Evolutionary conservation across 768 basidiomycete genomes (phyloP).

Genomic region (Termitomyces sp.): DNA sequence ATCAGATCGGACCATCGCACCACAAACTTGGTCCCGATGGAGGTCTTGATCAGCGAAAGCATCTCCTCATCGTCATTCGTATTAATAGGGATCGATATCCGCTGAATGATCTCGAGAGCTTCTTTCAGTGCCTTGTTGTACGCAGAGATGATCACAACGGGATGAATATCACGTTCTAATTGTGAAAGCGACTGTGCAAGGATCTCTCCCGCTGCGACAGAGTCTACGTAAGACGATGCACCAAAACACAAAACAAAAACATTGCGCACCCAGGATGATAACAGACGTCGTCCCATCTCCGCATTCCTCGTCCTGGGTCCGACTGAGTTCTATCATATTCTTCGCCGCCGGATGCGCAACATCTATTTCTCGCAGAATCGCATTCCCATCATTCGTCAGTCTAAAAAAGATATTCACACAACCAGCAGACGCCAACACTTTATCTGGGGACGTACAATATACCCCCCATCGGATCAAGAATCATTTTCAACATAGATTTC

Average conservation of each 20-base stretch:
- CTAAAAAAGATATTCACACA: conserved; percentile 32
- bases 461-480: conserved; percentile 98
- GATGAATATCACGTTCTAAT: conserved; percentile 96
- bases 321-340: conserved; percentile 97
- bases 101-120: conserved; percentile 82
- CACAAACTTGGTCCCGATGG: conserved; percentile 98
- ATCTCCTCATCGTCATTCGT: conserved; percentile 81
- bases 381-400: conserved; percentile 98
- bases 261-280: conserved; percentile 81
- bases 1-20: conserved; percentile 96
- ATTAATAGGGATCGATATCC: conserved; percentile 88
- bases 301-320: conserved; percentile 98
- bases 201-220: conserved; percentile 79
- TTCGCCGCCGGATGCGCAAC: conserved; percentile 99
- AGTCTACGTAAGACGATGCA: background rate
- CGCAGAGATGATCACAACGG: conserved; percentile 97
- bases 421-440: background rate
- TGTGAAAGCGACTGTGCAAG: conserved; percentile 91
- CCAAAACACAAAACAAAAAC: background rate
- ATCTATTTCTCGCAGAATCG: conserved; percentile 96
- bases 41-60: conserved; percentile 96
- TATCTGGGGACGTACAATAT: conserved; percentile 62
- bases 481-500: conserved; percentile 99
- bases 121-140: conserved; percentile 96
- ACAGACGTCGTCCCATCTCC: conserved; percentile 98